Percentiles rank a stretch among this genome's conserved stretches.
These are phyloP conservation scores for Diaporthe amygdali DNA, from an alignment of 2,329 filamentous ascomycete genomes.

Conservation along the genomic window DNA sequence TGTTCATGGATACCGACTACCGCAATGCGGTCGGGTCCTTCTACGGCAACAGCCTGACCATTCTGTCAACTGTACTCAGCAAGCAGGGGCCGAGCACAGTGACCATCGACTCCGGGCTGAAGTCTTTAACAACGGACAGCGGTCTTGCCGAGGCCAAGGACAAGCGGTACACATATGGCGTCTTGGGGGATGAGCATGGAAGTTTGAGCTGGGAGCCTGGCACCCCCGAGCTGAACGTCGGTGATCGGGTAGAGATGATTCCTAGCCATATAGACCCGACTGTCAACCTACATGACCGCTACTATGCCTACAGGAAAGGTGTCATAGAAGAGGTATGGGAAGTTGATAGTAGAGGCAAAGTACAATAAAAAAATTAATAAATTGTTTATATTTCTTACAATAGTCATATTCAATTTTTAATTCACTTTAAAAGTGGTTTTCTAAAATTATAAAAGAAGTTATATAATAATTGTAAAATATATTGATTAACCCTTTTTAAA, in stretches of 20 bases:
- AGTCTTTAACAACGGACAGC: conserved; percentile 57
- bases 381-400: too few species aligned
- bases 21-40: conserved; percentile 54
- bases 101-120: conserved; percentile 56
- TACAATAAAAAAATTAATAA: conserved; percentile 44
- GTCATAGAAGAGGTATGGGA: conserved; percentile 57
- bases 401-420: too few species aligned
- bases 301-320: conserved; percentile 53
- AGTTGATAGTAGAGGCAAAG: conserved; percentile 55
- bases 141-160: conserved; percentile 54
- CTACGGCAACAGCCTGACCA: conserved; percentile 54
- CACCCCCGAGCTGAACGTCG: conserved; percentile 43
- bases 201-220: conserved; percentile 49
- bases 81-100: conserved; percentile 47
- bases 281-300: conserved; percentile 56
- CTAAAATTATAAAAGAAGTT: too few species aligned
- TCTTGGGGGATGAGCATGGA: conserved; percentile 56
- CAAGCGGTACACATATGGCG: conserved; percentile 46
- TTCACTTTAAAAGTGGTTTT: too few species aligned
- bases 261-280: conserved; percentile 61
- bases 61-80: conserved; percentile 54
- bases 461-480: too few species aligned
- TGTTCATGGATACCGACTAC: conserved; percentile 65
- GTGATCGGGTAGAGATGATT: conserved; percentile 56
- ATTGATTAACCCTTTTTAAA: too few species aligned